Base-by-base conservation (phyloP, 2,329 filamentous ascomycete species). In the Aspergillus fructus region DNA sequence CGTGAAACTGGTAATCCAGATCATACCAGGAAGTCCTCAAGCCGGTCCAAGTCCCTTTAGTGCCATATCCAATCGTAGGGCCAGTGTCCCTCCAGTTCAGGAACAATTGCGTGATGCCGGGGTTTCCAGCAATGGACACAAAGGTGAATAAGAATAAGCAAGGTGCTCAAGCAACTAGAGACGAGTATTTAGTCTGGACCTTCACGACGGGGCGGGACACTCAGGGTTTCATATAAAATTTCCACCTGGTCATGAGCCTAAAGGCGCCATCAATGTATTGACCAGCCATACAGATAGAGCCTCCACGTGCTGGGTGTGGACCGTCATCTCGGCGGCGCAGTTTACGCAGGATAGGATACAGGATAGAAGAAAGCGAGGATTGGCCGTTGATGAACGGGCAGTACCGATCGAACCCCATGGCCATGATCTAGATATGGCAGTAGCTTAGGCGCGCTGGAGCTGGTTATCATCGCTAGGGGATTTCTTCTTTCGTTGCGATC, bases 111-210 rank as follows among this genome's bases (percentile, higher is more conserved):
- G 62, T 91, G 86, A 50, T 83, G 78, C 1, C 84, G 69, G 0
- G 90, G 90, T 64, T 91, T 92, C 89, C 90, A 1, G 91, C 77
- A 85, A 92, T 91, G 59, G 87, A 85, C 59, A 93, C 79, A 65
- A 93, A 89, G 7, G 89, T 91, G 74, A 89, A 91, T 59, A 90
- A 19, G 19, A 19, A 80, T 30, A 91, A 78, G 56, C 54, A 21
- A 62, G 7, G 59, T 17, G 24, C 59, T 59, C 2, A 47, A 51
- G 3, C 39, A 37, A 15, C 33, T 37, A 37, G 33, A 37, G 33
- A 37, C 21, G 21, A 21, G 11, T 37, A 37, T 3, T 37, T 37
- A 37, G 33, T 37, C 13, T 11, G 11, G 13, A 37, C 0, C 33
- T 2, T 37, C 33, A 37, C 33, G 12, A 37, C 24, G 8, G 24